phyloP scores from a whole-genome alignment of 2,329 filamentous ascomycete species.

The Macrophomina pseudophaseolina region DNA sequence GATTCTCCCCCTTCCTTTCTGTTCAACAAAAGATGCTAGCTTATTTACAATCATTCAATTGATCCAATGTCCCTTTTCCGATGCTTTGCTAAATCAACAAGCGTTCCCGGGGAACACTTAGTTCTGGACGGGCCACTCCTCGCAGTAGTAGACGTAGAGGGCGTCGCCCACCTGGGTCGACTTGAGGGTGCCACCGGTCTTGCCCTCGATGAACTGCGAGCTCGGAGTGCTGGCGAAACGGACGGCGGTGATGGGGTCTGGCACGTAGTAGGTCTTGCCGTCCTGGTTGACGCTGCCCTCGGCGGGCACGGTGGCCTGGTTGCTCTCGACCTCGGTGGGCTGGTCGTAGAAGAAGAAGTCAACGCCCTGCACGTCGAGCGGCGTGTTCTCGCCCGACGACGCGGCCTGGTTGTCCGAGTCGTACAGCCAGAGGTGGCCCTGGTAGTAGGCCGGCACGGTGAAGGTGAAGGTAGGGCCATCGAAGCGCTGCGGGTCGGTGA shows the following conservation, averaged over 20 bases:
- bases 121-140: constrained; percentile 21
- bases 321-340: constrained; percentile 9
- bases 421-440: constrained; percentile 24
- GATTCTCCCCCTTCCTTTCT: neutral
- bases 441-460: constrained; percentile 21
- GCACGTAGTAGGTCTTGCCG: neutral
- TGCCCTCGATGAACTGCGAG: constrained; percentile 17
- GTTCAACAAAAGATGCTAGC: neutral
- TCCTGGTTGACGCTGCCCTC: neutral
- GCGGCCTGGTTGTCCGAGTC: constrained; percentile 19
- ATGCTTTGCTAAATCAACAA: too few species aligned
- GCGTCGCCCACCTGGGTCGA: constrained; percentile 12
- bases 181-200: constrained; percentile 10
- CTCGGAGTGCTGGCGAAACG: constrained; percentile 17
- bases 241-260: constrained; percentile 12
- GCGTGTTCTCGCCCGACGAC: constrained; percentile 13
- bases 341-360: constrained; percentile 19
- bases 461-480: constrained; percentile 23
- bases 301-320: constrained; percentile 8
- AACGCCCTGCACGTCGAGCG: constrained; percentile 16
- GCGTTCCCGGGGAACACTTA: neutral
- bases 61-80: too few species aligned
- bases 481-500: constrained; percentile 17
- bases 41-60: neutral
- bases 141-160: constrained; percentile 22